Evolutionary conservation across 225 moss, liverwort and hornwort genomes (phyloP), one percentile per base, ranked within the genome.

Genomic region (Pleurozium schreberi): DNA sequence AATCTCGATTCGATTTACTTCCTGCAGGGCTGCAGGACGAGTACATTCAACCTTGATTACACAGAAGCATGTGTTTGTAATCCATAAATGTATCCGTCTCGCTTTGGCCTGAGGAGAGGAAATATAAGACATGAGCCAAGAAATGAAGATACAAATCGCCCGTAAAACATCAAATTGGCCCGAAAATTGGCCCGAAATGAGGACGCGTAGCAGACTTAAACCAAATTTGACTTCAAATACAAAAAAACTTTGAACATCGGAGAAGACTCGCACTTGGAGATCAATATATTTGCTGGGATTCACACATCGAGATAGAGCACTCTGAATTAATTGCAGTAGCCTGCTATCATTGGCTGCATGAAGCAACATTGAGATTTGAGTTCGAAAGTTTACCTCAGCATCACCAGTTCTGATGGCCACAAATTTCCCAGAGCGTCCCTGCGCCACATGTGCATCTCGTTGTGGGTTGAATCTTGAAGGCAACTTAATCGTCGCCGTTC

Each of bases 231-330:
- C 92, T 90, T 99, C 98, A 90, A 99, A 99, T 69, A 97, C 86
- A 87, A 96, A 99, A 96, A 99, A 43, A 96, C 93, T 91, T 97
- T n/a, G n/a, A n/a, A n/a, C 97, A 90, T 99, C 93, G 96, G 97
- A 97, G 64, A 93, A 59, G 45, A 96, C 89, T 74, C 50, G 91
- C 84, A 95, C 95, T 60, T 62, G 90, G 47, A 61, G 60, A 26
- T 67, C 89, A 49, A 70, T 52, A 88, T 91, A 90, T 79, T 89
- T 57, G 42, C 94, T 92, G 53, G 97, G 97, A 93, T 94, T 91
- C 86, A 93, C 97, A 92, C 95, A 97, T 59, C 95, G 93, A 71
- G 98, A 97, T 45, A 97, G 96, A 68, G 98, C 98, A 92, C 95
- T 97, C 76, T 99, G 98, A 57, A 94, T n/a, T n/a, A n/a, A 95